A percentile compares a stretch with the other conserved stretches of the same genome.
phyloP scores from a whole-genome alignment of 176 grass and related monocot genomes.

The Calamus simplicifolius region DNA sequence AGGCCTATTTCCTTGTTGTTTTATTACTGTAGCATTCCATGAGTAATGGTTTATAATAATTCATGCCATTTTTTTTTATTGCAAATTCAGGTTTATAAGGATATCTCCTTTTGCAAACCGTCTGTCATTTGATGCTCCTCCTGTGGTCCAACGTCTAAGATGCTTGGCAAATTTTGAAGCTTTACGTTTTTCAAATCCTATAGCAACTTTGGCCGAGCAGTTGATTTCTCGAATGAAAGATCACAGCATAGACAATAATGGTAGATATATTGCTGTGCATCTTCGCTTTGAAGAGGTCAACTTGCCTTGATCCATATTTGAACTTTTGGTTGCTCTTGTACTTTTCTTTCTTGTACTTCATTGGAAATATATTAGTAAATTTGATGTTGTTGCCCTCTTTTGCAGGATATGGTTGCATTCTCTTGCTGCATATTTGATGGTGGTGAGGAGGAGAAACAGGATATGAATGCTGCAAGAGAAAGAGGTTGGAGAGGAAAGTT shows the following conservation, averaged over 20 bases:
- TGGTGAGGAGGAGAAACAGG: conserved; percentile 67
- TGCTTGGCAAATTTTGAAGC: conserved; percentile 98
- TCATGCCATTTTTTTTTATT: no score
- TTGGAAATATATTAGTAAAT: no score
- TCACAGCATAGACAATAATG: conserved; percentile 48
- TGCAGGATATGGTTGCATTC: conserved; percentile 99
- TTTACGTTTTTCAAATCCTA: conserved; percentile 82
- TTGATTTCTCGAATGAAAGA: conserved; percentile 91
- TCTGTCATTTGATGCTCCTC: conserved; percentile 80
- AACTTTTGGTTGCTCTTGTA: background rate
- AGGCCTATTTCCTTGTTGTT: no score
- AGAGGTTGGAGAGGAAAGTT: conserved; percentile 97
- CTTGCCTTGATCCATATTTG: conserved; percentile 18
- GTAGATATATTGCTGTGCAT: conserved; percentile 91
- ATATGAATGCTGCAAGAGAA: conserved; percentile 89
- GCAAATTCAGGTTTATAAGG: conserved; percentile 60
- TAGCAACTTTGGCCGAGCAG: conserved; percentile 52
- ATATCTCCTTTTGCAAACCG: conserved; percentile 98
- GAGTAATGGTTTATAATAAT: no score
- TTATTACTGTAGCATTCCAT: no score
- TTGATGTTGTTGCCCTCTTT: background rate
- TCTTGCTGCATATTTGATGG: conserved; percentile 94
- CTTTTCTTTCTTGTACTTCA: no score
- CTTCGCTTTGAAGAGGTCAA: conserved; percentile 97
- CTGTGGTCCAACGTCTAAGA: conserved; percentile 74